Base-by-base conservation (phyloP, 352 stramenopile species). In the Phytophthora fragariae region DNA sequence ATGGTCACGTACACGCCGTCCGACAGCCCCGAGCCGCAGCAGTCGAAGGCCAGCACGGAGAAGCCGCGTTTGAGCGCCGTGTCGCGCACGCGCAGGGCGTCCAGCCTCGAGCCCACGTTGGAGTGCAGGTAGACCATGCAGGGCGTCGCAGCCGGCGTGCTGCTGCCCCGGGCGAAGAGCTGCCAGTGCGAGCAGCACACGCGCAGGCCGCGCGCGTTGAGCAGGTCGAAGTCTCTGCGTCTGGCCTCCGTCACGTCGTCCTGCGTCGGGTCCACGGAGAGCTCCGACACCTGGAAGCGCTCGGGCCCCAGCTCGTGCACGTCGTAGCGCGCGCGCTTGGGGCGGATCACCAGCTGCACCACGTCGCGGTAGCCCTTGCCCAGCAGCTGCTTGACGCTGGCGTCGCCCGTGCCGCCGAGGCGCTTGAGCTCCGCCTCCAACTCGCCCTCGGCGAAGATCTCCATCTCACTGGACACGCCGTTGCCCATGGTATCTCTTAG, bases 1-100 rank as follows among this genome's bases (percentile, higher is more conserved):
- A 94, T 92, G 5, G 89, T 97, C 63, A 97, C 89, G 72, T 93
- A 96, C 46, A 94, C 81, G 35, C 89, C 90, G 62, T 95, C 90
- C 27, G 84, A 93, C 12, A 85, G 65, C 0, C 89, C 90, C 5
- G 89, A 96, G 58, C 90, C 90, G 24, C 82, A 92, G 60, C 82
- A 95, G 76, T 97, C 90, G 61, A 97, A 96, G 3, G 89, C 81
- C 35, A 94, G 65, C 52, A 97, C 84, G 8, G 89, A 94, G 49
- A 95, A 92, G 54, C 89, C 88, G 2, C 88, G 77, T n/a, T 65
- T 61, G 9, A 97, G 65, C 8, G 86, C 87, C 11, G 82, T 59
- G 46, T 94, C 80, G 2, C 88, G 88, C 33, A 94, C 65, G n/a
- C 85, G 84, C 57, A 92, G 68, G 2, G 83, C 79, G 66, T 96